phyloP scores from a whole-genome alignment of 345 rosid genomes.

The Dimocarpus longan region DNA sequence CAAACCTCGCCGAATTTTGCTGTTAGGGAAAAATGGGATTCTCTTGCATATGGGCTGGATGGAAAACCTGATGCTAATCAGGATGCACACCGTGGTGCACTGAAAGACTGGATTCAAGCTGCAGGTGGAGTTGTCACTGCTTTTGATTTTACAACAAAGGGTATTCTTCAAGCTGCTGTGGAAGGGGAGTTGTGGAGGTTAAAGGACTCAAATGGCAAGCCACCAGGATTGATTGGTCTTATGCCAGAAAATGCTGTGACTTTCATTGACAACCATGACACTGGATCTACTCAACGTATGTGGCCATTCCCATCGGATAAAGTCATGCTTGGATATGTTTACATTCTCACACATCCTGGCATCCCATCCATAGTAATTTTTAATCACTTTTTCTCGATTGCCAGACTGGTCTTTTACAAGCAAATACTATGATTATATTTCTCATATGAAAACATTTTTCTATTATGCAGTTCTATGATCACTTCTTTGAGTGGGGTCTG shows the following conservation, averaged over 20 bases:
- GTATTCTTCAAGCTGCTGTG: slow-evolving; percentile 76
- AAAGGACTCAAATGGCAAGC: slow-evolving; percentile 67
- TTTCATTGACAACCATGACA: slow-evolving; percentile 84
- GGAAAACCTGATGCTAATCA: slow-evolving; percentile 56
- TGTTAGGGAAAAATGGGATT: slow-evolving; percentile 80
- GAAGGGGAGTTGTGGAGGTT: slow-evolving; percentile 79
- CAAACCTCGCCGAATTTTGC: slow-evolving; percentile 66
- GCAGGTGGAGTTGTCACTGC: slow-evolving; percentile 66
- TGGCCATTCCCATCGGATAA: slow-evolving; percentile 83
- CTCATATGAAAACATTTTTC: background rate
- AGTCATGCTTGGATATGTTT: slow-evolving; percentile 87
- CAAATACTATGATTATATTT: background rate
- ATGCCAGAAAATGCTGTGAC: slow-evolving; percentile 76
- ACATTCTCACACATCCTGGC: slow-evolving; percentile 88
- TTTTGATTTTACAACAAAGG: slow-evolving; percentile 89
- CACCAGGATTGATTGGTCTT: slow-evolving; percentile 77
- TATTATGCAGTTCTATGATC: slow-evolving; percentile 70
- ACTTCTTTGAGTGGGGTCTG: slow-evolving; percentile 68
- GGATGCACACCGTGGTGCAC: slow-evolving; percentile 56
- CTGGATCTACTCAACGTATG: slow-evolving; percentile 53
- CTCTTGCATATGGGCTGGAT: slow-evolving; percentile 51
- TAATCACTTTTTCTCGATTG: background rate
- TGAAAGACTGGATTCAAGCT: slow-evolving; percentile 61
- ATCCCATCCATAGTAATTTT: slow-evolving; percentile 64
- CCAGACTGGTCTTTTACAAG: background rate